Base-by-base conservation (phyloP, 305 asterid genomes). In the Solanum hybrid region DNA sequence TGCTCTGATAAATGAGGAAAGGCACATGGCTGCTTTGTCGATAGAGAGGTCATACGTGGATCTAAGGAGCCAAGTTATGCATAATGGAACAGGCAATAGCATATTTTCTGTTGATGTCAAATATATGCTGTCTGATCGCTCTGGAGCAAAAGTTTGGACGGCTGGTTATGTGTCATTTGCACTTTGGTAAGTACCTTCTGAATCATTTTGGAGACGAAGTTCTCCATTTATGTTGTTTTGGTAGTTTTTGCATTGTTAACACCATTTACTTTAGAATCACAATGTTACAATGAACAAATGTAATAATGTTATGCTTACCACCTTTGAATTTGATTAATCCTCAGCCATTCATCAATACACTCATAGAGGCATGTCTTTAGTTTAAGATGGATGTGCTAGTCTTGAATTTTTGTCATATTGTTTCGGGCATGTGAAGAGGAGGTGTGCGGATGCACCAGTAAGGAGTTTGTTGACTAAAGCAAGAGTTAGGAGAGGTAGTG, bases 11-110 rank as follows among this genome's bases (percentile, higher is more conserved):
- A 22, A 33, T 89, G 99, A 97, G 87, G 99, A 96, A 92, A 94
- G 96, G 86, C 97, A 96, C 93, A 93, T 96, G 96, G 97, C 99
- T 93, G 93, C 98, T 91, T 92, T 96, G 89, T 87, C 89, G 76
- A 93, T 95, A 89, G 99, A 97, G 95, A 93, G 98, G 92, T 96
- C 99, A 86, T 97, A 94, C 90, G 94, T 97, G 92, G 98, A 97
- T 90, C 94, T 93, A 82, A 96, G 94, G 94, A 95, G 93, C 94
- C 98, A 95, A 91, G 93, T 93, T 87, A 90, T 90, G 70, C 93
- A 93, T 89, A 96, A 95, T 92, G 98, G 97, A 26, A 86, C 93
- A 83, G 92, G 94, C 93, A 89, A 91, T 91, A 95, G 87, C 92
- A 92, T 96, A 87, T 96, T 96, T 93, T 90, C 96, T 92, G 93